Evolutionary conservation across 345 rosid genomes (phyloP).

Genomic region (Bretschneidera sinensis): DNA sequence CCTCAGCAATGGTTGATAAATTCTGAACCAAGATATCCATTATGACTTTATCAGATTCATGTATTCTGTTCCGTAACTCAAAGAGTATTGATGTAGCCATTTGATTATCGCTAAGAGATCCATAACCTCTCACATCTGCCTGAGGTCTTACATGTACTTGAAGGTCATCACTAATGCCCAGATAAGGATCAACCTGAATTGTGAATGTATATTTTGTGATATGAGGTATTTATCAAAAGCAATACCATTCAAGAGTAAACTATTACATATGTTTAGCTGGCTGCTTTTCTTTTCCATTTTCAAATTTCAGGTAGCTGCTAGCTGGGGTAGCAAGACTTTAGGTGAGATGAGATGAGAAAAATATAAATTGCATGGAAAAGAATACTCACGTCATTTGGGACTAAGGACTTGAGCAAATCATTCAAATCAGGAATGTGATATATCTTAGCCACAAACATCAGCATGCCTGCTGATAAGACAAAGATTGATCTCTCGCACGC

Average conservation of each 20-base stretch:
- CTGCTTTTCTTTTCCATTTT: too few species aligned
- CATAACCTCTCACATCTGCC: conserved; percentile 57
- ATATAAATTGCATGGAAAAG: not conserved
- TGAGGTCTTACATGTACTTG: conserved; percentile 65
- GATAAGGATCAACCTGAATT: conserved; percentile 78
- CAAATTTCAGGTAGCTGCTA: too few species aligned
- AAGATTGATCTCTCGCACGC: conserved; percentile 61
- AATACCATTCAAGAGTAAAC: not conserved
- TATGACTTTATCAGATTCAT: conserved; percentile 41
- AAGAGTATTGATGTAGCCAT: conserved; percentile 49
- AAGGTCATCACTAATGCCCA: conserved; percentile 59
- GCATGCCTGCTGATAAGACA: conserved; percentile 52
- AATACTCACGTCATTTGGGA: conserved; percentile 60
- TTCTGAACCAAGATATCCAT: conserved; percentile 43
- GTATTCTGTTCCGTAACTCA: conserved; percentile 48
- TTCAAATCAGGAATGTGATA: conserved; percentile 53
- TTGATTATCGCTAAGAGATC: conserved; percentile 62
- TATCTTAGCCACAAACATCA: conserved; percentile 77
- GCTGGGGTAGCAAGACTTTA: not conserved
- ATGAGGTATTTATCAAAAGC: not conserved
- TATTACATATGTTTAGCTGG: not conserved
- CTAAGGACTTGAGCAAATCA: conserved; percentile 49
- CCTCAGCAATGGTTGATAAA: conserved; percentile 58
- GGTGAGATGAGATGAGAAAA: not conserved
- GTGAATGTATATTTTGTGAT: not conserved